Evolutionary conservation across 2,329 filamentous ascomycete genomes (phyloP), one percentile per base, ranked within the genome.

Genomic region (Botrytis fabae): DNA sequence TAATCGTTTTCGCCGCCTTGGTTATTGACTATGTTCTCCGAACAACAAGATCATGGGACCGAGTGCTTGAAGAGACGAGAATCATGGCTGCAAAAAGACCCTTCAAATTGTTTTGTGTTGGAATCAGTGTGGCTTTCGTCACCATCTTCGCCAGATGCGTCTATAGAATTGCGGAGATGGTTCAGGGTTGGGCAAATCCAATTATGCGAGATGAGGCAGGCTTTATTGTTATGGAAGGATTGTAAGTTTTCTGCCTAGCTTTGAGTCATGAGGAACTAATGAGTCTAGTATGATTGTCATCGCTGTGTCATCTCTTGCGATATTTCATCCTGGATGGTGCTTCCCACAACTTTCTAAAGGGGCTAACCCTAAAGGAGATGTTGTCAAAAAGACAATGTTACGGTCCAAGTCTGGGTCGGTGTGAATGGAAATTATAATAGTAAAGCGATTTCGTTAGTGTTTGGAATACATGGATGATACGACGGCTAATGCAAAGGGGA

Each of bases 131-230:
- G 16, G 73, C 77, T 8, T 75, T 75, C 35, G n/a, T 73, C 12
- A 70, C 72, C 0, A 73, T 79, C 8, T 77, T 79, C 35, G 63
- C 73, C 1, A 66, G 78, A 68, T 79, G 78, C 60, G 59, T 78
- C 7, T 79, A 79, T 57, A 70, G 78, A 71, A 75, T 91, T 70
- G 86, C 86, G 1, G 89, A 91, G 79, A 90, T 91, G 87, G 85
- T 86, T 2, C 87, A 87, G 40, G 89, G 89, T 32, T 91, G 89
- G 88, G 87, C 86, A 16, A 90, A 89, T 81, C 78, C 83, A 25
- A 87, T 91, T 79, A 91, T 91, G 88, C 87, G 89, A 76, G 85
- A 90, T 80, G 83, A 91, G 82, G 82, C 83, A 62, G 86, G 85
- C 28, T 91, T 91, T 77, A 84, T 90, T 74, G 84, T 87, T 20